Evolutionary conservation across 495 filamentous ascomycete species (phyloP), one percentile per base, ranked within the genome.

Genomic region (Penicillium paxilli): DNA sequence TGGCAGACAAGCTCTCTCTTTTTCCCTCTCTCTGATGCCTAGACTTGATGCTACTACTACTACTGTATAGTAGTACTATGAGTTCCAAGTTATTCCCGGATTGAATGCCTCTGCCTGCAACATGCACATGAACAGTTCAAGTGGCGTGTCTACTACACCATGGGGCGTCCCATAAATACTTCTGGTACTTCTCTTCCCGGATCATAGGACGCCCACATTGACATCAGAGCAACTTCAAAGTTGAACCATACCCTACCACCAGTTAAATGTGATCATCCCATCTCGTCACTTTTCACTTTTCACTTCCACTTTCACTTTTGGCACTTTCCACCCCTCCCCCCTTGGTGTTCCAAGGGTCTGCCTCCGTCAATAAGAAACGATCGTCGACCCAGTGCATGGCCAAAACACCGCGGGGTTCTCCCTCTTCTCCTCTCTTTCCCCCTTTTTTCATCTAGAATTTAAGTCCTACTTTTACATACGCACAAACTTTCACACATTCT

Each of bases 401-500:
- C 53, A 52, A 30, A 46, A 52, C 51, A 38, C 44, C 60, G 54
- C 58, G 54, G 57, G 63, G 54, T 57, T 41, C 26, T 50, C 60
- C 61, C 62, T 28, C 55, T 57, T 61, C 64, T 50, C 14, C 35
- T 2, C 12, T 19, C 35, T 8, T 8, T n/a, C 33, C 35, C 35
- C 35, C 16, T 38, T 38, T 38, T 38, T 17, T 38, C 16, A 47
- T 47, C 51, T 53, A 49, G 45, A 51, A 28, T 45, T 23, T 47
- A 38, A 16, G 17, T n/a, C 35, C n/a, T n/a, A n/a, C n/a, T n/a
- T n/a, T n/a, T 16, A 38, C 16, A 7, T 38, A 16, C 35, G 11
- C 26, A 5, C 22, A 20, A 42, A 49, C n/a, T 28, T 14, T 54
- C 25, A 44, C 17, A 26, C 42, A 28, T 11, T 28, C 11, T 28